Percentiles rank a stretch among this genome's conserved stretches.
These are phyloP conservation scores for Endocalyx cinctus DNA, from an alignment of 2,329 filamentous ascomycete genomes.

Conservation along the genomic window DNA sequence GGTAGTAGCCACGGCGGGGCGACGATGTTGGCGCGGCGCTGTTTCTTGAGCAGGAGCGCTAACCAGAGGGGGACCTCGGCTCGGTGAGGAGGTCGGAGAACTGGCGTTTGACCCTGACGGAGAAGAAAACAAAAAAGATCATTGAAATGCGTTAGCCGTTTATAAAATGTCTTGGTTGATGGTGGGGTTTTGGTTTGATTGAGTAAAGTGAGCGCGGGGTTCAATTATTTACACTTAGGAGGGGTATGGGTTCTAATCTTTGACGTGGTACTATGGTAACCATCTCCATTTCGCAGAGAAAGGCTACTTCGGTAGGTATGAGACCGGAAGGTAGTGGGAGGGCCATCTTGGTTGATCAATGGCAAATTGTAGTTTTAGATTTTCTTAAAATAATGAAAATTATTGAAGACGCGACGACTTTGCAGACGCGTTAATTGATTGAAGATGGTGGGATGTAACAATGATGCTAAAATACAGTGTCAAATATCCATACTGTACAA, in stretches of 20 bases:
- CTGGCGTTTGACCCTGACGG: constrained; percentile 67
- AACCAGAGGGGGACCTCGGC: constrained; percentile 86
- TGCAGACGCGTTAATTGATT: no score
- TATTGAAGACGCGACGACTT: no score
- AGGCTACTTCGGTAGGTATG: constrained; percentile 83
- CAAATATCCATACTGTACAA: no score
- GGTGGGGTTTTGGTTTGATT: constrained; percentile 10
- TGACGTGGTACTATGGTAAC: constrained; percentile 91
- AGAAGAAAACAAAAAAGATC: no score
- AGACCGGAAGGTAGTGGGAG: constrained; percentile 45
- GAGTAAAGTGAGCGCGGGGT: no score
- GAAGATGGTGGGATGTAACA: no score
- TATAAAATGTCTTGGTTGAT: no score
- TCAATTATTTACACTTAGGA: constrained; percentile 68
- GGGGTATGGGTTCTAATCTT: constrained; percentile 75
- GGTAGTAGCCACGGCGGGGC: constrained; percentile 85
- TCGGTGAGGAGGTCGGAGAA: constrained; percentile 76
- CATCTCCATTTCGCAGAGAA: constrained; percentile 95
- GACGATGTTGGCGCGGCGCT: constrained; percentile 87
- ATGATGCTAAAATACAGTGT: no score
- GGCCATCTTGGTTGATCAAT: constrained; percentile 21
- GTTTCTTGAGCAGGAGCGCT: constrained; percentile 88
- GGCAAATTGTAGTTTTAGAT: no score
- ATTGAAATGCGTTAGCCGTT: no score
- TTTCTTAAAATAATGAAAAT: no score